Conservation (phyloP, 78 protist species). For the Protostelium mycophagum region DNA sequence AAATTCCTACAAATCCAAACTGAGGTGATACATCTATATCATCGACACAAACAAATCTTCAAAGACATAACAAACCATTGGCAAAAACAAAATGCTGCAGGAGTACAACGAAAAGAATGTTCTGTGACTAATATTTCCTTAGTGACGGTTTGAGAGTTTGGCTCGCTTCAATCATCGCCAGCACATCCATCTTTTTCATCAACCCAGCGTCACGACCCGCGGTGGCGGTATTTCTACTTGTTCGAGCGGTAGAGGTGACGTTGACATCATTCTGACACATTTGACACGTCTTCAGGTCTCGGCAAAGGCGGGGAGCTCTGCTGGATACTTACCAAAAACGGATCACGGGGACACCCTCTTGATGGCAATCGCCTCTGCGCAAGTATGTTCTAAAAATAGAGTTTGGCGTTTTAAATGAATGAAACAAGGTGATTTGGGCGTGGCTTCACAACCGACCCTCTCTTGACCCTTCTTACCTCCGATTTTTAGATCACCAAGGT, state of each 20-base stretch:
- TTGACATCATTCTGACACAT: not conserved
- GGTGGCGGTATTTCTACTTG: not conserved
- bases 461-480: not conserved
- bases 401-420: no score
- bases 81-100: no score
- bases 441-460: not conserved
- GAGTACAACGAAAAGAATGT: no score
- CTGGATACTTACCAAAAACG: not conserved
- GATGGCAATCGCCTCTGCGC: not conserved
- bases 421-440: not conserved
- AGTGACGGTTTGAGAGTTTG: not conserved
- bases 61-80: no score
- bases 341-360: not conserved
- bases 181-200: not conserved
- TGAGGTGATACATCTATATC: not conserved
- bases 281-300: not conserved
- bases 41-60: not conserved
- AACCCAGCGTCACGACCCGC: not conserved
- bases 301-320: not conserved
- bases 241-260: not conserved
- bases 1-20: not conserved
- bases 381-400: not conserved
- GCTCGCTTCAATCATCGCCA: not conserved
- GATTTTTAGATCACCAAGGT: not conserved
- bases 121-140: no score